Evolutionary conservation across 2,329 filamentous ascomycete genomes (phyloP), one percentile per base, ranked within the genome.

Genomic region (Bipolaris sorokiniana): DNA sequence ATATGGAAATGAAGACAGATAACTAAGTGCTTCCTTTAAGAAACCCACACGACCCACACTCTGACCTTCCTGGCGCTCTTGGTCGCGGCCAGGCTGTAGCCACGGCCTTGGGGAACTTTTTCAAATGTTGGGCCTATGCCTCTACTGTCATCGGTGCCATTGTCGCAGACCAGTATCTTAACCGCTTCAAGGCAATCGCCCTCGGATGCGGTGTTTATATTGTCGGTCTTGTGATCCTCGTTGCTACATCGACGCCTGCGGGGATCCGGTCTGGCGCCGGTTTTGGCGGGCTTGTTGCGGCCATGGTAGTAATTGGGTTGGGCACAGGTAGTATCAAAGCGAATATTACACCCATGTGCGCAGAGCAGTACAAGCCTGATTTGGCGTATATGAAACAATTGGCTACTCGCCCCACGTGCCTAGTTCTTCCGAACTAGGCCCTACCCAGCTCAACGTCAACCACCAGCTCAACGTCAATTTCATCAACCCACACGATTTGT

Each of bases 251-350:
- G 5, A 58, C 46, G 3, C 59, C 59, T 13, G 37, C 40, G 1
- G 51, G 51, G 11, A 28, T 58, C 5, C 44, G 47, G 10, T 47
- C 45, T 28, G 51, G 52, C 5, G 51, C 55, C 9, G 55, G 51
- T 6, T 48, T 58, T 36, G 54, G 54, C 7, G 55, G 59, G 11
- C 49, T 62, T 6, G 18, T 59, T 20, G 46, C 47, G 3, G 56
- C 52, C 1, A 59, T 62, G 49, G 22, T 58, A 16, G 40, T 45
- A 6, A 62, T 59, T 40, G 56, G 59, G 5, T 37, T 61, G 15
- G 56, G 59, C 2, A 62, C 59, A 11, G 59, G 59, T 11, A 54
- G 59, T 26, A 62, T 62, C 52, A 62, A 56, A 34, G 40, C 59
- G 10, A 62, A 62, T 40, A 56, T 62, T 13, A 40, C 49, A 7